Conservation (phyloP, 1,284 basidiomycete genomes). For the Boletus calvinii region DNA sequence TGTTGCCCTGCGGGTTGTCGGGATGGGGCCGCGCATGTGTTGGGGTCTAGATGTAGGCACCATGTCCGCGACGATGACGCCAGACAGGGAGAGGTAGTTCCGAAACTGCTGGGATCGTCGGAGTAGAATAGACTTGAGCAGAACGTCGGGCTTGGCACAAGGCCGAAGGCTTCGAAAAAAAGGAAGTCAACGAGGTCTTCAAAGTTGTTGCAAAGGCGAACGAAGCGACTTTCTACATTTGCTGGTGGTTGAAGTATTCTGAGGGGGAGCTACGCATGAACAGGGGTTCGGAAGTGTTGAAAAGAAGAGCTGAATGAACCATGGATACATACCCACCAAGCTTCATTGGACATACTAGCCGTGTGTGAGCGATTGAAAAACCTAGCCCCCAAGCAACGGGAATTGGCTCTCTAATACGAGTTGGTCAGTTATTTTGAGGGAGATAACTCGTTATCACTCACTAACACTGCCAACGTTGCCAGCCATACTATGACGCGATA, state of each 20-base stretch:
- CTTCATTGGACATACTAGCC: conserved; percentile 27
- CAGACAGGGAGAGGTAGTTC: conserved; percentile 30
- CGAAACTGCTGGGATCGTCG: conserved; percentile 15
- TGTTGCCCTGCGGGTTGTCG: conserved; percentile 16
- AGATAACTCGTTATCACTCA: not conserved
- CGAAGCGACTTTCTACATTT: conserved; percentile 33
- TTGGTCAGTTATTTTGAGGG: not conserved
- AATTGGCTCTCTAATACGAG: conserved; percentile 11
- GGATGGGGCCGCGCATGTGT: conserved; percentile 6
- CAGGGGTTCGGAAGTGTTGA: not conserved
- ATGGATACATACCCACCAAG: conserved; percentile 31
- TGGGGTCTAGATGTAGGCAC: not conserved
- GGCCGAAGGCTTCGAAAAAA: conserved; percentile 26
- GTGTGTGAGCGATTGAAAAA: conserved; percentile 27
- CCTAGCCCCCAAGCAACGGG: conserved; percentile 32
- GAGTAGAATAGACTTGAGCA: not conserved
- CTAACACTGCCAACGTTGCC: conserved; percentile 17
- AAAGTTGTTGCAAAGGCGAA: conserved; percentile 33
- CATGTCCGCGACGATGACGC: conserved; percentile 28
- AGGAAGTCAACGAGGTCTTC: conserved; percentile 33
- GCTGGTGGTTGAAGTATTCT: conserved; percentile 7
- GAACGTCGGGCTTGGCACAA: conserved; percentile 22
- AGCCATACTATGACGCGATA: conserved; percentile 11
- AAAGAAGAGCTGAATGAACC: not conserved
- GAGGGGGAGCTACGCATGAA: conserved; percentile 2